These are phyloP conservation scores for Pseudocercospora eumusae DNA, from an alignment of 2,329 filamentous ascomycete genomes.

Conservation along the genomic window DNA sequence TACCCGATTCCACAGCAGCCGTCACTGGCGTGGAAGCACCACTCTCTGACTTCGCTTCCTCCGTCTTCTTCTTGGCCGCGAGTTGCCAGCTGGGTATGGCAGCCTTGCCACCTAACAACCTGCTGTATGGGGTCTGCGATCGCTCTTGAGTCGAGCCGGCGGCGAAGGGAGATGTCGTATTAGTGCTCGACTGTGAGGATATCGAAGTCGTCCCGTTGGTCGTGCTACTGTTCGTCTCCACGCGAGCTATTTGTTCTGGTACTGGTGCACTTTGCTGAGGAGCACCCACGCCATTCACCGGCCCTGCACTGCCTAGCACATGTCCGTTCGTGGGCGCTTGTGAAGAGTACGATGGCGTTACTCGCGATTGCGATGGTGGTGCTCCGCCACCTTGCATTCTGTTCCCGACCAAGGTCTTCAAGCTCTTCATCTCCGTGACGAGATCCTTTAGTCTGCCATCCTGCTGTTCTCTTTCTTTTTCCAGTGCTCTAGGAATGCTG, in stretches of 20 bases:
- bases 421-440: slow-evolving; percentile 81
- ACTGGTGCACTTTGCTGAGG: slow-evolving; percentile 7
- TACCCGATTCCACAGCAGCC: slow-evolving; percentile 30
- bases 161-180: slow-evolving; percentile 26
- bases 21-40: slow-evolving; percentile 20
- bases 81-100: slow-evolving; percentile 58
- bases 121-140: slow-evolving; percentile 31
- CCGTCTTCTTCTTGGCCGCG: slow-evolving; percentile 52
- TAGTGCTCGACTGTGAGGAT: slow-evolving; percentile 16
- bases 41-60: slow-evolving; percentile 42
- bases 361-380: slow-evolving; percentile 16
- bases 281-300: slow-evolving; percentile 12
- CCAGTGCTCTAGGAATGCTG: slow-evolving; percentile 82
- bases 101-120: slow-evolving; percentile 39
- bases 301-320: slow-evolving; percentile 27
- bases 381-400: slow-evolving; percentile 47
- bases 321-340: slow-evolving; percentile 23
- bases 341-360: slow-evolving; percentile 30
- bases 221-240: slow-evolving; percentile 29
- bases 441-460: slow-evolving; percentile 82
- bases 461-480: slow-evolving; percentile 80
- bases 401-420: slow-evolving; percentile 81
- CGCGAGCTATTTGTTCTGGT: slow-evolving; percentile 14
- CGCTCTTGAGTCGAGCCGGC: slow-evolving; percentile 22
- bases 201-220: slow-evolving; percentile 19